Evolutionary conservation across 1,284 basidiomycete genomes (phyloP).

Genomic region (Serendipita sp.): DNA sequence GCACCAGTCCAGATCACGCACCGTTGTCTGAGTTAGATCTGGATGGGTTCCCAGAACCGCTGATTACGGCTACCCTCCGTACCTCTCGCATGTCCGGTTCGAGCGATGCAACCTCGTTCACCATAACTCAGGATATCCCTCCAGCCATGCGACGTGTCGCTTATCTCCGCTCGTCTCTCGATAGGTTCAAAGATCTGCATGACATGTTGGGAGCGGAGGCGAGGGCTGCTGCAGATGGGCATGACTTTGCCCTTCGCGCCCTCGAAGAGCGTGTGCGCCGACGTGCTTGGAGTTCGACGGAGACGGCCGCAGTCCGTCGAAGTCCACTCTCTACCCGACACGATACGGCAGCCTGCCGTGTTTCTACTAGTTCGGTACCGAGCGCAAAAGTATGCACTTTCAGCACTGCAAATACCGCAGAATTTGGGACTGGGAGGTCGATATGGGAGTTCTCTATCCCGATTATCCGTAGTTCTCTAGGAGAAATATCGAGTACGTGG

Average conservation of each 20-base stretch:
- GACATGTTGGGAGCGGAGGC: not conserved
- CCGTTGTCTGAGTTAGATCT: not conserved
- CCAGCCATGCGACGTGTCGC: not conserved
- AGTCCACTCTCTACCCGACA: not conserved
- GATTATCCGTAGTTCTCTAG: not conserved
- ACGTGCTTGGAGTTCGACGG: slow-evolving; percentile 1
- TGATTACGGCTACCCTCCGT: not conserved
- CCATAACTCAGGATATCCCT: not conserved
- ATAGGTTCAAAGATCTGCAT: not conserved
- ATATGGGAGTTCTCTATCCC: slow-evolving; percentile 2
- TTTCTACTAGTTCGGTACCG: not conserved
- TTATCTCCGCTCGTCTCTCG: not conserved
- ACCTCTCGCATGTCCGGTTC: not conserved
- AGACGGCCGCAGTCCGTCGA: not conserved
- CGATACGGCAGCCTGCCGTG: not conserved
- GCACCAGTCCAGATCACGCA: not conserved
- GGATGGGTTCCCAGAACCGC: not conserved
- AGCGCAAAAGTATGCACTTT: not conserved
- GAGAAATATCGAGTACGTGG: slow-evolving; percentile 4
- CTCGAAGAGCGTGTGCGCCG: not conserved
- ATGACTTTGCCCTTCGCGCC: not conserved
- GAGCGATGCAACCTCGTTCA: not conserved
- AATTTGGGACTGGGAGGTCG: not conserved
- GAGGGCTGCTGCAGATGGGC: not conserved
- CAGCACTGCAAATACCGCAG: not conserved